These are phyloP conservation scores for Myriosclerotinia curreyana DNA, from an alignment of 2,329 filamentous ascomycete species.

Conservation along the genomic window DNA sequence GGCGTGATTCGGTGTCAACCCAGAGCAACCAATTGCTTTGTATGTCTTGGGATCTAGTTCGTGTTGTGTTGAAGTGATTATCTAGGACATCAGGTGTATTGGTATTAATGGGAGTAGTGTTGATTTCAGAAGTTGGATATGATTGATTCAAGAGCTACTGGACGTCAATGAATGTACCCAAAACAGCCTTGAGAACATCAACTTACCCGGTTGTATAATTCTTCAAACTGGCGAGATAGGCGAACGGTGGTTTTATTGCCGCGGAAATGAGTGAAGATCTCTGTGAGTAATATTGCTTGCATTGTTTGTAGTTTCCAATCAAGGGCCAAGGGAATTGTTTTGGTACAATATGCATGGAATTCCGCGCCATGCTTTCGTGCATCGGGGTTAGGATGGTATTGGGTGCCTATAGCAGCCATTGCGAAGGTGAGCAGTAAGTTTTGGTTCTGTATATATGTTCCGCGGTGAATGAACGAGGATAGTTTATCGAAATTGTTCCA, in stretches of 20 bases:
- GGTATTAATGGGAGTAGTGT: background rate
- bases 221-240: constrained; percentile 35
- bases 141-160: constrained; percentile 7
- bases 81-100: background rate
- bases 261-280: constrained; percentile 37
- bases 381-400: constrained; percentile 34
- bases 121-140: background rate
- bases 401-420: constrained; percentile 38
- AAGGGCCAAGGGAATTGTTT: constrained; percentile 31
- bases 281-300: constrained; percentile 39
- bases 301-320: constrained; percentile 35
- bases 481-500: constrained; percentile 34
- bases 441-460: constrained; percentile 31
- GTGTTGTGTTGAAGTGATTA: constrained; percentile 8
- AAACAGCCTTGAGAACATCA: background rate
- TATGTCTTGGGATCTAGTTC: constrained; percentile 20
- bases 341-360: constrained; percentile 35
- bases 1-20: constrained; percentile 51
- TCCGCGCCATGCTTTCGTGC: constrained; percentile 34
- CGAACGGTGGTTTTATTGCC: constrained; percentile 33
- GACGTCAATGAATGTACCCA: constrained; percentile 6
- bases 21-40: constrained; percentile 48
- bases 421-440: constrained; percentile 32
- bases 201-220: constrained; percentile 35
- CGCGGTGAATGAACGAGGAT: constrained; percentile 36